phyloP scores from a whole-genome alignment of 176 grass and related monocot species.

The Sorghum bicolor region DNA sequence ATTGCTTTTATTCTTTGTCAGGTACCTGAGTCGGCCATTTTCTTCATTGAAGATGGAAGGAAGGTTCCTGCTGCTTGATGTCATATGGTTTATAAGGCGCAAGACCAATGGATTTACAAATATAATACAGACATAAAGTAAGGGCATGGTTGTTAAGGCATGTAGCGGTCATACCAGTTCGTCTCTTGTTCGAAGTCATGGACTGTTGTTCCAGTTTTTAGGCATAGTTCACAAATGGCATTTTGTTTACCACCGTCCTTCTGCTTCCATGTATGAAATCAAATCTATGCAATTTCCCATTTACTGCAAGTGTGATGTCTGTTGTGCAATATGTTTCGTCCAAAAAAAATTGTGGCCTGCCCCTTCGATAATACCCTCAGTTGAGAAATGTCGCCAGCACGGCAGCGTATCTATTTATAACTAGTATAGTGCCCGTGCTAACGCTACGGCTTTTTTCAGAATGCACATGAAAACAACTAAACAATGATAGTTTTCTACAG shows the following conservation, averaged over 20 bases:
- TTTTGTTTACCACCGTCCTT: constrained; percentile 2
- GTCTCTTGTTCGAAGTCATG: neutral
- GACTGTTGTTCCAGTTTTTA: constrained; percentile 4
- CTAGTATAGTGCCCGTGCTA: no score
- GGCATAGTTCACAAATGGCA: constrained; percentile 11
- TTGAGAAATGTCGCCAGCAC: no score
- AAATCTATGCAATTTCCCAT: neutral
- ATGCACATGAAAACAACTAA: no score
- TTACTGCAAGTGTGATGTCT: neutral
- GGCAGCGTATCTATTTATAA: no score
- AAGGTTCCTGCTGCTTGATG: constrained; percentile 82
- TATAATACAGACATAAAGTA: constrained; percentile 25
- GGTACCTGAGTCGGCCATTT: constrained; percentile 89
- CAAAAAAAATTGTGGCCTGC: neutral
- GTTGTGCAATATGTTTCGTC: neutral
- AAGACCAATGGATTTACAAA: constrained; percentile 26
- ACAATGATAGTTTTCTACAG: no score
- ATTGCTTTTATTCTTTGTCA: constrained; percentile 2
- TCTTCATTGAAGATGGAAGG: constrained; percentile 96
- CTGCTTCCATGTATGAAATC: constrained; percentile 16
- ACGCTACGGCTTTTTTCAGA: no score
- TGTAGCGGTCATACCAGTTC: neutral
- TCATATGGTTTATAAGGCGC: constrained; percentile 15
- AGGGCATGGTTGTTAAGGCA: constrained; percentile 6
- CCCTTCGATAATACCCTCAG: neutral